Evolutionary conservation across 768 basidiomycete species (phyloP), one percentile per base, ranked within the genome.

Genomic region (Lactarius trivialis): DNA sequence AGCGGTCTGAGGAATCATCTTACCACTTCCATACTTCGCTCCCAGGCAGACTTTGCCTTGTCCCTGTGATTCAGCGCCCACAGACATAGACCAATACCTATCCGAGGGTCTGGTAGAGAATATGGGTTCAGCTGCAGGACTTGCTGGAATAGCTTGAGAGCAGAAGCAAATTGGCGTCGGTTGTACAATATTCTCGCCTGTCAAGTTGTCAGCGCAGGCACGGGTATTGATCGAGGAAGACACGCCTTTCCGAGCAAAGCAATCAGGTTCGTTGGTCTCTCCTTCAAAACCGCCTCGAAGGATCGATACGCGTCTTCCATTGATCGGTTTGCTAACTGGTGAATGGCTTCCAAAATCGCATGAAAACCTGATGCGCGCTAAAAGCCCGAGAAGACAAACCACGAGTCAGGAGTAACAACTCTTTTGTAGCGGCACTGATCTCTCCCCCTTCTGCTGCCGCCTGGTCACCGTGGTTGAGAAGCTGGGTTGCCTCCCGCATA

Each of bases 31-130:
- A 92, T 71, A 67, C 91, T 91, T 36, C 95, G 80, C 69, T 93
- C 82, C 96, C 97, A 99, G 0, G 96, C 96, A 26, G 82, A 82
- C 66, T 85, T 86, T 0, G 96, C 97, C 67, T 86, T 88, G 2
- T 80, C 79, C 64, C 86, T 88, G 67, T 96, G 84, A 61, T 89
- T 89, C 76, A 97, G 77, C 4, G 89, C 84, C 93, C 92, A 98
- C 24, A 93, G 77, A 73, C 96, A 98, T 5, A 99, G 76, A 9
- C 97, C 97, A 43, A 98, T 92, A 19, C 97, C 97, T 60, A 98
- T 89, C 7, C 97, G 84, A 36, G 97, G 96, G 73, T 99, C 96
- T 0, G 96, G 97, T 28, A 80, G 76, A 74, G 91, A 93, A 19
- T 80, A 75, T 0, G 96, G 94, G 59, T 84, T 85, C 45, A 89